Base-by-base conservation (phyloP, 2,329 filamentous ascomycete species). In the Diaporthe vaccinii region DNA sequence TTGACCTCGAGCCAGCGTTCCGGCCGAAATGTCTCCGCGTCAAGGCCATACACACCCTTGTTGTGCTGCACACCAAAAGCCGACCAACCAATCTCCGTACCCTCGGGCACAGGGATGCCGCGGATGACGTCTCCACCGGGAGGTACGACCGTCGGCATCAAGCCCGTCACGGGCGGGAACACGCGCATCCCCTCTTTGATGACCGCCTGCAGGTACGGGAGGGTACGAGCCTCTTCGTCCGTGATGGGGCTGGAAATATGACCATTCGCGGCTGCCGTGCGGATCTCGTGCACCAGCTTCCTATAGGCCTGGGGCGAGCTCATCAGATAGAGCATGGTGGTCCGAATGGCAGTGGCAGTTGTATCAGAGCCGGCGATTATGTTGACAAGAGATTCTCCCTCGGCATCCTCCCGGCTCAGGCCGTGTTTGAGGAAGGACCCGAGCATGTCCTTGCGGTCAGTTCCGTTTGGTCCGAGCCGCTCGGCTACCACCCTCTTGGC, bases 361-460 rank as follows among this genome's bases (percentile, higher is more conserved):
- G 87, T 89, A 76, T 90, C 88, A 5, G 87, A 87, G 7, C 88
- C 88, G 4, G 88, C 88, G 3, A 87, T 84, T 78, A 85, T 83
- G 72, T 86, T 82, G 75, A 84, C 79, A 3, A 86, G 80, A 1
- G 84, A 81, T 78, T 87, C 86, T 61, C 89, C 88, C 65, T 88
- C 84, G 65, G 82, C 82, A 51, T 86, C 82, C 25, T 80, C 76
- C 67, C 82, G 82, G 12, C 78, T 83, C 25, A 87, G 78, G 3
- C 85, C 85, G 49, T 85, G 83, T 1, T 81, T 79, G 12, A 86
- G 79, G 72, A 86, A 86, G 0, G 84, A 85, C 6, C 84, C 85
- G n/a, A 85, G 79, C 83, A 85, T 85, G 55, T 84, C 84, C 14
- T 78, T 79, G 59, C 76, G 78, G 41, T 81, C 80, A 4, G 79